phyloP scores from a whole-genome alignment of 176 grass and related monocot genomes.

The Eleusine indica region DNA sequence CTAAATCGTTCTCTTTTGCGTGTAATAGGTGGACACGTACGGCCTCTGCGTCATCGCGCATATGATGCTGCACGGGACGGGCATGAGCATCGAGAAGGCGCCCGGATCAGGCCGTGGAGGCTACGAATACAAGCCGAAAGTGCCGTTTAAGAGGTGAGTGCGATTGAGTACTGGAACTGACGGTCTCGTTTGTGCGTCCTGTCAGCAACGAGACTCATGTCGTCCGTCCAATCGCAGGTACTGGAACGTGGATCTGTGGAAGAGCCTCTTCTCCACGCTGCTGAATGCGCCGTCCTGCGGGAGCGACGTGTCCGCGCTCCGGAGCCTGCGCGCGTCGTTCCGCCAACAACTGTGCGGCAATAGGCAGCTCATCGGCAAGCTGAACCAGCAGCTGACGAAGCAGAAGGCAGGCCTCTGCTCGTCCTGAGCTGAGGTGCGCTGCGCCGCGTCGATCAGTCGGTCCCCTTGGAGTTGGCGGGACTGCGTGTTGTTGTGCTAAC shows the following conservation, averaged over 20 bases:
- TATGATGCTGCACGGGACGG: constrained; percentile 81
- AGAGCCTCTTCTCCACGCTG: constrained; percentile 64
- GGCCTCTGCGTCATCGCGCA: constrained; percentile 82
- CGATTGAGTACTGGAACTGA: neutral
- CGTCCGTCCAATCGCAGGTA: constrained; percentile 53
- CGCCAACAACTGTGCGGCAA: constrained; percentile 66
- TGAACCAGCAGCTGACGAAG: constrained; percentile 69
- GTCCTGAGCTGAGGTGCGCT: constrained; percentile 42
- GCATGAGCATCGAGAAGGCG: constrained; percentile 69
- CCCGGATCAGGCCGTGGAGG: constrained; percentile 48
- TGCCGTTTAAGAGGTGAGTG: constrained; percentile 70
- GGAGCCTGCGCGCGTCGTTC: constrained; percentile 66
- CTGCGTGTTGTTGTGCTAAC: neutral
- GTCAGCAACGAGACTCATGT: neutral
- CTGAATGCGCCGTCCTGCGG: constrained; percentile 65
- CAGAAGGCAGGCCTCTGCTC: constrained; percentile 78
- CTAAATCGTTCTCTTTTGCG: neutral
- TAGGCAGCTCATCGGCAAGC: constrained; percentile 54
- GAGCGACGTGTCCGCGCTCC: constrained; percentile 58
- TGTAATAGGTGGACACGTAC: constrained; percentile 67
- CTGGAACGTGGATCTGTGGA: constrained; percentile 81
- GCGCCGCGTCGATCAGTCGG: neutral
- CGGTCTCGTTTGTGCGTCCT: neutral
- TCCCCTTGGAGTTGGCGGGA: no score
- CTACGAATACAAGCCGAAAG: constrained; percentile 62